A percentile compares a stretch with the other conserved stretches of the same genome.
phyloP scores from a whole-genome alignment of 805 yeast genomes.

The Spathaspora passalidarum region DNA sequence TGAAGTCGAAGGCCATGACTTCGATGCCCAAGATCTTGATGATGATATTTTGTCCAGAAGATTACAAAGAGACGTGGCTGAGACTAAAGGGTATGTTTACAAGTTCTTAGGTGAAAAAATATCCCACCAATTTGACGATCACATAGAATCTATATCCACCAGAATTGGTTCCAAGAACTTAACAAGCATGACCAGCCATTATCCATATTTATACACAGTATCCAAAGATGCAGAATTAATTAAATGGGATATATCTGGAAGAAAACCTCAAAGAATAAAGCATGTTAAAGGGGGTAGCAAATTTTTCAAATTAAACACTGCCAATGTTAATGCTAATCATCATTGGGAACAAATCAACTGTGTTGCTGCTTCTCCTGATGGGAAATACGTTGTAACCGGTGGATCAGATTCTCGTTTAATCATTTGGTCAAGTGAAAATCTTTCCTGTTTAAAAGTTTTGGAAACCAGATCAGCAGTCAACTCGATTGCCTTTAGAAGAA shows the following conservation, averaged over 20 bases:
- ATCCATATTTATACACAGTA: slow-evolving; percentile 69
- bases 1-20: slow-evolving; percentile 43
- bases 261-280: slow-evolving; percentile 63
- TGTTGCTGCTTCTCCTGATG: slow-evolving; percentile 84
- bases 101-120: slow-evolving; percentile 58
- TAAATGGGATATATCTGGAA: slow-evolving; percentile 70
- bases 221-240: slow-evolving; percentile 78
- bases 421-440: slow-evolving; percentile 80
- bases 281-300: slow-evolving; percentile 62
- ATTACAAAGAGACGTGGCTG: slow-evolving; percentile 85
- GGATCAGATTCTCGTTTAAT: slow-evolving; percentile 78
- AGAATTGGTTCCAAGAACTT: slow-evolving; percentile 61
- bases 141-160: slow-evolving; percentile 38
- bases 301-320: slow-evolving; percentile 34
- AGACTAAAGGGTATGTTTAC: slow-evolving; percentile 79
- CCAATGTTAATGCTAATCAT: slow-evolving; percentile 59
- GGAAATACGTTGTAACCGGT: slow-evolving; percentile 86
- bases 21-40: slow-evolving; percentile 90
- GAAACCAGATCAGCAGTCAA: slow-evolving; percentile 75
- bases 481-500: slow-evolving; percentile 73
- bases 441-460: slow-evolving; percentile 72
- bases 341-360: slow-evolving; percentile 76
- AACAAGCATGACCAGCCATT: slow-evolving; percentile 53
- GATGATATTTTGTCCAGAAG: slow-evolving; percentile 79
- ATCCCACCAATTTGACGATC: slow-evolving; percentile 35